Base-by-base conservation (phyloP, 805 yeast species). In the Zygosaccharomyces gambellarensis region DNA sequence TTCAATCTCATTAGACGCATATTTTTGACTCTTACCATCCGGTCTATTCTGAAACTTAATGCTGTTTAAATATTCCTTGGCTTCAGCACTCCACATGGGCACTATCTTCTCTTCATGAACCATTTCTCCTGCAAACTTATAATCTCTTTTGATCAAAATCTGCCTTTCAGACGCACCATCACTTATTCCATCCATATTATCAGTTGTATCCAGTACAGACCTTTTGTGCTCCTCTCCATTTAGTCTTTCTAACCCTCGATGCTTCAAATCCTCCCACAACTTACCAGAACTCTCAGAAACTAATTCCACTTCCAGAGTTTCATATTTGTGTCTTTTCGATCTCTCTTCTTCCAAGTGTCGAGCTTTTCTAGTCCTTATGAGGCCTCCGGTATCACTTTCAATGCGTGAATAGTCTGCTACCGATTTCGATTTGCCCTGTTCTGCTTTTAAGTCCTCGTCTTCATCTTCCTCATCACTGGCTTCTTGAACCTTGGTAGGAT, bases 81-180 rank as follows among this genome's bases (percentile, higher is more conserved):
- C 98, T 64, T 89, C 97, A 11, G 94, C 94, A 7, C 96, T 85
- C 41, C 80, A 75, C 6, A 77, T 78, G 42, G 81, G 85, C 1
- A 94, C 97, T 67, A 76, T 73, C 66, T 87, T 89, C 51, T 83
- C 83, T 60, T 90, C 96, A 0, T 85, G 79, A 1, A 85, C 75
- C 2, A 81, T 73, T 58, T 86, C 86, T 5, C 97, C 97, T 0
- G 99, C 98, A 75, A 89, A 92, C 49, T 87, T 85, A 63, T 87
- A 92, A 2, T 83, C 79, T 53, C 94, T 76, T 51, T 79, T 82
- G 49, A 92, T 90, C 57, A 81, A 79, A 48, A 92, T 78, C 62
- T 76, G 76, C 45, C 82, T 82, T 14, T 73, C 76, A 14, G 36
- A 25, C 28, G 36, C 22, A 4, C 19, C 19, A 17, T 25, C 23